Evolutionary conservation across 495 filamentous ascomycete species (phyloP), one percentile per base, ranked within the genome.

Genomic region (Platismatia glauca): DNA sequence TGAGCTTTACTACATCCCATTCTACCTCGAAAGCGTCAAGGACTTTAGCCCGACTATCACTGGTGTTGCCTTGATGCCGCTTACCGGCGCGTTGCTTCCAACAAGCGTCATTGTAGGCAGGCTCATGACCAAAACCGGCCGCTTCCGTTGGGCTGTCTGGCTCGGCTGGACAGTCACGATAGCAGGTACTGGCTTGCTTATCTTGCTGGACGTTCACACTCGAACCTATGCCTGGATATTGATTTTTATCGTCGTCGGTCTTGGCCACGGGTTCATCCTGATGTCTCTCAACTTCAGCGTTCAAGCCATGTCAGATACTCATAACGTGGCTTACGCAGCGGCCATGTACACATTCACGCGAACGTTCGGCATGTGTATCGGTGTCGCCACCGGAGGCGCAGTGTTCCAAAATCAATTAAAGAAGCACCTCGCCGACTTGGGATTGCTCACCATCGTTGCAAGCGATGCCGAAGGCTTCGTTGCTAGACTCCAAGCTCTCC

Each of bases 321-420:
- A 76, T 16, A 77, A 83, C 39, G 76, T 78, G 29, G 79, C 79
- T 2, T 75, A 76, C 24, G 83, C 82, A 0, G 78, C 78, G 1
- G 78, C 77, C 44, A 80, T 86, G 70, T 84, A 85, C 60, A 77
- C 79, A 27, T 85, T 87, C 61, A 74, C 82, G 60, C 77, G 84
- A 3, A 77, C 79, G 0, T 76, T 84, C 69, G 86, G 85, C 18
- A 85, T 86, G 79, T 80, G 82, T 18, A 64, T 86, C 29, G 85
- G 85, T 8, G 77, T 89, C 16, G 84, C 84, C 18, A 74, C 87
- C 31, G 80, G 82, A 15, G 83, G 82, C 18, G 76, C 79, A 7
- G 74, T 84, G 8, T 82, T 88, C 65, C 79, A 87, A 65, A 86
- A 84, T 63, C 9, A 20, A 7, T 13, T 57, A 1, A n/a, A 15